These are phyloP conservation scores for Aspergillus mulundensis DNA, from an alignment of 495 filamentous ascomycete species.

Conservation along the genomic window DNA sequence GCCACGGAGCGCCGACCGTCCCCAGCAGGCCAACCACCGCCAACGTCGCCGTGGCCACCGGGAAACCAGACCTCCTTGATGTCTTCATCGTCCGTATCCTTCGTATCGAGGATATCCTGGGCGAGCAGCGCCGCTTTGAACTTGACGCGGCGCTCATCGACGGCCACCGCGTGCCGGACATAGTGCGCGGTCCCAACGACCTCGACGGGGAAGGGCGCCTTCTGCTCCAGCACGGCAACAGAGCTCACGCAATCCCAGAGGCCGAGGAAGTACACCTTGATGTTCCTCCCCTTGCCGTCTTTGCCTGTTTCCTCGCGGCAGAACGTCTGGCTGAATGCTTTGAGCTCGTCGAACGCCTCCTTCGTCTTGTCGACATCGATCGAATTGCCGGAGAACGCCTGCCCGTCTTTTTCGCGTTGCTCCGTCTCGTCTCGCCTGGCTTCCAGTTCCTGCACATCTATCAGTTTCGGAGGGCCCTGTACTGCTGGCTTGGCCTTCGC, in stretches of 20 bases:
- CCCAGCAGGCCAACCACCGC: constrained; percentile 56
- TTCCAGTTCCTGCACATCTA: too few species aligned
- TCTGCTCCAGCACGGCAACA: constrained; percentile 20
- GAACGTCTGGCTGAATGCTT: constrained; percentile 31
- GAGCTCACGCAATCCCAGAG: constrained; percentile 28
- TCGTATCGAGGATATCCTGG: constrained; percentile 31
- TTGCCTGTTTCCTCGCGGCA: constrained; percentile 24
- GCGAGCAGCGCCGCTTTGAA: constrained; percentile 57
- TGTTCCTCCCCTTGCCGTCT: constrained; percentile 19
- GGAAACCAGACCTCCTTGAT: constrained; percentile 73
- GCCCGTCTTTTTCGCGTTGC: too few species aligned
- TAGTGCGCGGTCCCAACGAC: constrained; percentile 36
- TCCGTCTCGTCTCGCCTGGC: too few species aligned
- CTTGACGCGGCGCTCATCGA: constrained; percentile 60
- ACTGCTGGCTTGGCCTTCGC: background rate
- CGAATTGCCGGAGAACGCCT: too few species aligned
- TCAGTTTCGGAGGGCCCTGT: background rate
- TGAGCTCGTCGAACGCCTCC: constrained; percentile 11
- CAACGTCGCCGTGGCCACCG: constrained; percentile 69
- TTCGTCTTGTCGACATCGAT: constrained; percentile 3
- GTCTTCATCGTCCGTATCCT: constrained; percentile 40
- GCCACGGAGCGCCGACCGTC: background rate
- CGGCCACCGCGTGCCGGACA: constrained; percentile 57
- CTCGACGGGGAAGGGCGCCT: constrained; percentile 22
- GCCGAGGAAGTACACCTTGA: constrained; percentile 32